Evolutionary conservation across 1,139 yeast genomes (phyloP).

Genomic region (Debaryomycetaceae sp.): DNA sequence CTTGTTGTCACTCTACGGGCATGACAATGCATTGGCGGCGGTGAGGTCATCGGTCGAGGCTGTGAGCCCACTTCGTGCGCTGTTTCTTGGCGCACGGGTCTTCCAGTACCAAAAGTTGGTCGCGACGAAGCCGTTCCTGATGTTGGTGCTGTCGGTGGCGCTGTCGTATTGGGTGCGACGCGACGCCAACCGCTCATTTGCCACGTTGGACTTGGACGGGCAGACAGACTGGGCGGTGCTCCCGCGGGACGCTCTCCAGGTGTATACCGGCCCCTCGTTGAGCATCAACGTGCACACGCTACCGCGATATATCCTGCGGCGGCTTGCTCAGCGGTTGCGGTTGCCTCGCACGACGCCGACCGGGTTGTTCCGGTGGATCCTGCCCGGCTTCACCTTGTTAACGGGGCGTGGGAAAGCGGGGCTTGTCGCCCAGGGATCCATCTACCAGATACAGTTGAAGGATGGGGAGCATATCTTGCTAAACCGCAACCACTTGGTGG

Average conservation of each 20-base stretch:
- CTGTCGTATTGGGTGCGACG: slow-evolving; percentile 15
- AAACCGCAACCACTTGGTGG: slow-evolving; percentile 45
- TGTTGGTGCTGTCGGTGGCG: slow-evolving; percentile 34
- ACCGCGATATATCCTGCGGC: slow-evolving; percentile 39
- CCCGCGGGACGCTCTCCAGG: slow-evolving; percentile 42
- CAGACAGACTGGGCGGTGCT: slow-evolving; percentile 59
- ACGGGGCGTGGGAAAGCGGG: slow-evolving; percentile 60
- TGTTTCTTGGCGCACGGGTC: slow-evolving; percentile 38
- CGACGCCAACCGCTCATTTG: slow-evolving; percentile 31
- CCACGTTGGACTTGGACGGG: slow-evolving; percentile 49
- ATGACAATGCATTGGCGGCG: slow-evolving; percentile 17
- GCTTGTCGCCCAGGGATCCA: slow-evolving; percentile 53
- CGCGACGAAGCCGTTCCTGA: slow-evolving; percentile 44
- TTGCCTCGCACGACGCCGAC: slow-evolving; percentile 23
- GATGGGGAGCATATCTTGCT: slow-evolving; percentile 48
- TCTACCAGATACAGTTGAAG: slow-evolving; percentile 44
- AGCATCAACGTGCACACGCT: slow-evolving; percentile 27
- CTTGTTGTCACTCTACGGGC: slow-evolving; percentile 43
- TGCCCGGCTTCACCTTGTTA: slow-evolving; percentile 41
- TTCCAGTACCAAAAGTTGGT: slow-evolving; percentile 42
- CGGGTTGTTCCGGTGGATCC: slow-evolving; percentile 31
- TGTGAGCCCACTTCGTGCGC: slow-evolving; percentile 32
- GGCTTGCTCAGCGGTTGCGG: slow-evolving; percentile 23
- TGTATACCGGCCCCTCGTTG: slow-evolving; percentile 49
- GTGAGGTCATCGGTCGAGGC: slow-evolving; percentile 28